A percentile compares a stretch with the other conserved stretches of the same genome.
Evolutionary conservation across 768 basidiomycete species (phyloP).

Genomic region (Termitomyces sp.): DNA sequence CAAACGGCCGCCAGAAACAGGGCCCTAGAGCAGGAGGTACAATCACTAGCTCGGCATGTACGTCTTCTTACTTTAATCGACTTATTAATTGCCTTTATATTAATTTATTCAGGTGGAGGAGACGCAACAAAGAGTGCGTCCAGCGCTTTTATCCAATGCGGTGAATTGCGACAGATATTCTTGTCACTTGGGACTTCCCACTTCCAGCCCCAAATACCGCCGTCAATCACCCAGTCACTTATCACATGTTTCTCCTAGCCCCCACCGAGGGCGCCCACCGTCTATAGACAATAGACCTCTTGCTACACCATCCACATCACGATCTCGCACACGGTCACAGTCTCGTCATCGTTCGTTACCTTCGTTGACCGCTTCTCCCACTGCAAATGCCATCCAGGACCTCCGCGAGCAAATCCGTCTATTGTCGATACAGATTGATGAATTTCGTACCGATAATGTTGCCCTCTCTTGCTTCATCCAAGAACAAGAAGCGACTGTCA

Average conservation of each 20-base stretch:
- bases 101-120: slow-evolving; percentile 2
- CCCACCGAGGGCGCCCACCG: background rate
- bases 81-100: background rate
- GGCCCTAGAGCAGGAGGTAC: slow-evolving; percentile 32
- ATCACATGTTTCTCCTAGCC: background rate
- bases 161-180: background rate
- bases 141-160: background rate
- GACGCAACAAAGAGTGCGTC: background rate
- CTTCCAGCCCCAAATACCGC: background rate
- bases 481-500: background rate
- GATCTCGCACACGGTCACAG: background rate
- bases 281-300: background rate
- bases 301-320: background rate
- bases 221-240: background rate
- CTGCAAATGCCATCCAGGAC: background rate
- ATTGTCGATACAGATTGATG: slow-evolving; percentile 24
- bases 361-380: background rate
- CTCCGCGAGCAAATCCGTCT: slow-evolving; percentile 27
- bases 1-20: slow-evolving; percentile 25
- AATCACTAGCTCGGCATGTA: slow-evolving; percentile 22
- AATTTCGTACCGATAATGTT: slow-evolving; percentile 25
- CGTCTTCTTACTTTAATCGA: slow-evolving; percentile 1
- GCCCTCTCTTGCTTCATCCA: slow-evolving; percentile 13
- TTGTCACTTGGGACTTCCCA: background rate
- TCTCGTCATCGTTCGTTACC: background rate